Conservation (phyloP, 768 basidiomycete genomes). For the Boletus subcaerulescens region DNA sequence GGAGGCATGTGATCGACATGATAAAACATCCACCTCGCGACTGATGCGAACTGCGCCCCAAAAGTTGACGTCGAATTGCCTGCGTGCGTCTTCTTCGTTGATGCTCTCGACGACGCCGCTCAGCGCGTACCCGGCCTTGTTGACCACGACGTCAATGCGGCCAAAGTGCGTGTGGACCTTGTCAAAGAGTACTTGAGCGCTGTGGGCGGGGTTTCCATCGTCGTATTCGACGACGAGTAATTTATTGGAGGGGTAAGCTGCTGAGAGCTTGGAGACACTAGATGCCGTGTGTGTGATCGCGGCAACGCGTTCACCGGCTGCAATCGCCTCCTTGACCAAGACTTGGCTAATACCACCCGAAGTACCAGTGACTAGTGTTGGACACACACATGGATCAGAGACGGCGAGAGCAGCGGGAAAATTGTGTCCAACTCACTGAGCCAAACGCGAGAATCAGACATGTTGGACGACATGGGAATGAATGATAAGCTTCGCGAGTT, state of each 20-base stretch:
- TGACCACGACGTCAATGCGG: conserved; percentile 33
- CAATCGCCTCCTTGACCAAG: conserved; percentile 27
- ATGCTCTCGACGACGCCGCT: conserved; percentile 27
- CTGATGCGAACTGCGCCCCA: conserved; percentile 29
- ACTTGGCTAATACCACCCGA: conserved; percentile 39
- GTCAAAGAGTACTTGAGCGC: conserved; percentile 20
- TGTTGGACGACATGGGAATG: neutral
- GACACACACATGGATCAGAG: neutral
- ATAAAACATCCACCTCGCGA: conserved; percentile 16
- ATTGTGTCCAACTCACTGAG: conserved; percentile 9
- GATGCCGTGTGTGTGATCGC: conserved; percentile 27
- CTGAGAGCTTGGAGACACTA: conserved; percentile 14
- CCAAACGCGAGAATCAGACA: conserved; percentile 25
- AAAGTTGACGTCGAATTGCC: conserved; percentile 33
- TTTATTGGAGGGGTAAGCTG: conserved; percentile 13
- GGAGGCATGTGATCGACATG: neutral
- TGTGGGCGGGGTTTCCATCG: conserved; percentile 22
- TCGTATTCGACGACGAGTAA: conserved; percentile 32
- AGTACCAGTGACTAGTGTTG: conserved; percentile 39
- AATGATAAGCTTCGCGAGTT: neutral
- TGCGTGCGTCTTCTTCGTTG: conserved; percentile 24
- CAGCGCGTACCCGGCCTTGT: conserved; percentile 31
- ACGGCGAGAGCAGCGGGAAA: neutral
- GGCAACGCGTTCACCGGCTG: conserved; percentile 27
- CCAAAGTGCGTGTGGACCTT: conserved; percentile 25